A percentile compares a stretch with the other conserved stretches of the same genome.
phyloP scores from a whole-genome alignment of 306 rosid genomes.

The Dalbergia oliveri region DNA sequence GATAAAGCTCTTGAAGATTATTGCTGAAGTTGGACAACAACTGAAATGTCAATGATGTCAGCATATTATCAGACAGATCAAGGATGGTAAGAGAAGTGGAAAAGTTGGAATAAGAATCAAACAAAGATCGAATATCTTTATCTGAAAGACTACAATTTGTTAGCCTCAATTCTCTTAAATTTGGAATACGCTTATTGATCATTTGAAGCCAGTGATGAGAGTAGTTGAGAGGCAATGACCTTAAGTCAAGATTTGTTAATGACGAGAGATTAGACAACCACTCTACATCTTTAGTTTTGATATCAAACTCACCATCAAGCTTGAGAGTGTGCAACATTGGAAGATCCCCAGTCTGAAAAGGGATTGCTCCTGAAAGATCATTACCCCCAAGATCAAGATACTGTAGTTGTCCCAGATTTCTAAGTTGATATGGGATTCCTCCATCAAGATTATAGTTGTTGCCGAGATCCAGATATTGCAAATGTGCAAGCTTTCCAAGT shows the following conservation, averaged over 20 bases:
- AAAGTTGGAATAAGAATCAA: background rate
- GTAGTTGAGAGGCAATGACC: background rate
- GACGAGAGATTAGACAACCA: constrained; percentile 25
- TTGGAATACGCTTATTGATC: background rate
- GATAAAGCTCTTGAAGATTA: constrained; percentile 1
- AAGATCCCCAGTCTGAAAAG: constrained; percentile 3
- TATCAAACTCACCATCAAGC: background rate
- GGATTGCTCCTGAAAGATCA: constrained; percentile 1
- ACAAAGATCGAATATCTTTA: background rate
- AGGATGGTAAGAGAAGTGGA: constrained; percentile 22
- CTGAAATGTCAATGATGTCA: constrained; percentile 22
- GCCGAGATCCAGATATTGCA: background rate
- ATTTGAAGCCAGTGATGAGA: background rate
- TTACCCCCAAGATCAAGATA: background rate
- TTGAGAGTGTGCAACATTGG: constrained; percentile 2
- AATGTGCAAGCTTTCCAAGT: constrained; percentile 2
- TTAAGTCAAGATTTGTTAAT: constrained; percentile 2
- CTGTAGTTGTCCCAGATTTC: background rate
- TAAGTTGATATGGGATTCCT: constrained; percentile 9
- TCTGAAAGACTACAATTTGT: background rate
- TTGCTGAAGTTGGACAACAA: background rate
- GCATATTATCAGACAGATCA: background rate
- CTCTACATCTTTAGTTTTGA: background rate
- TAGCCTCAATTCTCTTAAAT: background rate
- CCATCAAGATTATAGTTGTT: background rate